Conservation (phyloP, 306 rosid species). For the Acacia melanoxylon region DNA sequence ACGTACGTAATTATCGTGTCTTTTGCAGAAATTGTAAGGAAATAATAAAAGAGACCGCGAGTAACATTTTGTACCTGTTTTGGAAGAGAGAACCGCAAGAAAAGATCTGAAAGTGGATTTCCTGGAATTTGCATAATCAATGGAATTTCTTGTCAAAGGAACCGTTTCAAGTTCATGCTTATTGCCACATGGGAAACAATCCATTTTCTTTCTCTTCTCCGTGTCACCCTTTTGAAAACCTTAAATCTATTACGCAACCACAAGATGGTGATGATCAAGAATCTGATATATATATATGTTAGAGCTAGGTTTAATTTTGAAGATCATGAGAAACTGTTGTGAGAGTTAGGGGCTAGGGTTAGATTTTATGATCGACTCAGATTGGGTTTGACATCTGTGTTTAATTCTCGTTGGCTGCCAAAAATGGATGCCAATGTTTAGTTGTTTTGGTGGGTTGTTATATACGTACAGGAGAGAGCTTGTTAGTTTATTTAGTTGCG, state of each 20-base stretch:
- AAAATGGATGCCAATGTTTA: not conserved
- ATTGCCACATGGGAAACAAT: conserved; percentile 50
- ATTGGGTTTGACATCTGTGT: not conserved
- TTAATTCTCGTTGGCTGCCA: not conserved
- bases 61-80: conserved; percentile 40
- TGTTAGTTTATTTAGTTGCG: not conserved
- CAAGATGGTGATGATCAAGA: not conserved
- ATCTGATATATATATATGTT: not conserved
- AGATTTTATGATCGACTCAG: not conserved
- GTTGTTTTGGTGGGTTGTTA: not conserved
- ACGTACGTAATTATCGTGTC: not conserved
- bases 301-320: not conserved
- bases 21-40: not conserved
- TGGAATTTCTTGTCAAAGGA: not conserved
- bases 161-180: not conserved
- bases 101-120: conserved; percentile 45
- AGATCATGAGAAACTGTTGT: not conserved
- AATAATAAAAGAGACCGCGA: not conserved
- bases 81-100: conserved; percentile 40
- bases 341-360: not conserved
- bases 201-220: conserved; percentile 17
- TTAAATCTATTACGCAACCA: not conserved
- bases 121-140: conserved; percentile 5
- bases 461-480: not conserved
- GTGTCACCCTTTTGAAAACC: not conserved